phyloP scores from a whole-genome alignment of 208 protist species.

The Herpetomonas tarakana region DNA sequence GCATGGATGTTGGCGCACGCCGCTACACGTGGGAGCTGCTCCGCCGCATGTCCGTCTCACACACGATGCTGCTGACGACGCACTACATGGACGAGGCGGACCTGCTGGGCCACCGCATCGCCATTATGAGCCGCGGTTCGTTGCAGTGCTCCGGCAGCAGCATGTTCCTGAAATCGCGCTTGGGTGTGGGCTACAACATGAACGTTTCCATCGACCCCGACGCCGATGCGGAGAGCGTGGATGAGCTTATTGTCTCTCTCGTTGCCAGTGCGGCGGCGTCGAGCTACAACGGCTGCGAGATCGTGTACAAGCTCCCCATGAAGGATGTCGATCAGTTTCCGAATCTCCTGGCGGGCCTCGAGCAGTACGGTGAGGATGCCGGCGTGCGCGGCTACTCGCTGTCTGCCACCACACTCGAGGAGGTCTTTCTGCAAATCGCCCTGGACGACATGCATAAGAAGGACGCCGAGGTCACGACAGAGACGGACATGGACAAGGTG shows the following conservation, averaged over 20 bases:
- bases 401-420: slow-evolving; percentile 49
- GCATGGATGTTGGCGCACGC: slow-evolving; percentile 66
- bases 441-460: slow-evolving; percentile 14
- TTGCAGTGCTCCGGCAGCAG: slow-evolving; percentile 41
- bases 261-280: slow-evolving; percentile 13
- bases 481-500: background rate
- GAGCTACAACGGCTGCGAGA: slow-evolving; percentile 14
- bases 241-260: slow-evolving; percentile 11
- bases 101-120: slow-evolving; percentile 77
- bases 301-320: slow-evolving; percentile 26
- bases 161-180: slow-evolving; percentile 38
- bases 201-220: slow-evolving; percentile 13
- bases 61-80: slow-evolving; percentile 60
- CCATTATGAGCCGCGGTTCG: slow-evolving; percentile 67
- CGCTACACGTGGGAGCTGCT: slow-evolving; percentile 55
- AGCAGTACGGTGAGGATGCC: slow-evolving; percentile 14
- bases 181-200: slow-evolving; percentile 40
- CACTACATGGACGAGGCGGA: slow-evolving; percentile 94
- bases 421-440: slow-evolving; percentile 53
- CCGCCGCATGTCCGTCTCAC: slow-evolving; percentile 11
- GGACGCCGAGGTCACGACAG: background rate
- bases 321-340: slow-evolving; percentile 12
- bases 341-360: slow-evolving; percentile 17
- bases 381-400: slow-evolving; percentile 30
- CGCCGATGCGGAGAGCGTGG: slow-evolving; percentile 14